A percentile compares a stretch with the other conserved stretches of the same genome.
phyloP scores from a whole-genome alignment of 2,329 filamentous ascomycete genomes.

The Didymella exigua region DNA sequence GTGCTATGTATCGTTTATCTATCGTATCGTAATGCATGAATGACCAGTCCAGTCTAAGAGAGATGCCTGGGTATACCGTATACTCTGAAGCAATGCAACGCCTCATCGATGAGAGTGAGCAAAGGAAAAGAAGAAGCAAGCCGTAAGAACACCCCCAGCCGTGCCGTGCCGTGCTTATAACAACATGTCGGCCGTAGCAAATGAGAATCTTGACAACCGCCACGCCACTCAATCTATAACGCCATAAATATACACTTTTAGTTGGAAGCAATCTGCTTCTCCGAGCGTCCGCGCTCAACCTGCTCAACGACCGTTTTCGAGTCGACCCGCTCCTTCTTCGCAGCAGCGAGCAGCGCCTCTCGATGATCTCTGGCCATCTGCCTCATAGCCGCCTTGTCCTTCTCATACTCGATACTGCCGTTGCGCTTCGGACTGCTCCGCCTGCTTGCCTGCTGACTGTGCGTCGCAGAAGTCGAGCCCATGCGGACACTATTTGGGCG shows the following conservation, averaged over 20 bases:
- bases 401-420: constrained; percentile 38
- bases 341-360: constrained; percentile 26
- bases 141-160: neutral
- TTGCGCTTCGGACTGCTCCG: constrained; percentile 37
- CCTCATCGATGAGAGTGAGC: neutral
- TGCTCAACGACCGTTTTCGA: constrained; percentile 22
- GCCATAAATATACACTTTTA: constrained; percentile 6
- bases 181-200: neutral
- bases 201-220: neutral
- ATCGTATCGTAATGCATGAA: neutral
- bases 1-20: neutral
- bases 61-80: constrained; percentile 11
- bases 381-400: constrained; percentile 35
- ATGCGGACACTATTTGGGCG: constrained; percentile 38
- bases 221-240: neutral
- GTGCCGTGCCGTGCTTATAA: neutral
- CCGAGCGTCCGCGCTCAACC: constrained; percentile 27
- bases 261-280: constrained; percentile 5
- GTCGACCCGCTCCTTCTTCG: constrained; percentile 2
- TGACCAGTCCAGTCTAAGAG: constrained; percentile 2
- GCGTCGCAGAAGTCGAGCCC: constrained; percentile 24
- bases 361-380: constrained; percentile 38
- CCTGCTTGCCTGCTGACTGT: constrained; percentile 33
- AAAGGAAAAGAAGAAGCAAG: neutral
- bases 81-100: constrained; percentile 4